A percentile compares a stretch with the other conserved stretches of the same genome.
Evolutionary conservation across 192 early-diverging fungal species (phyloP).

Genomic region (Coemansia sp.): DNA sequence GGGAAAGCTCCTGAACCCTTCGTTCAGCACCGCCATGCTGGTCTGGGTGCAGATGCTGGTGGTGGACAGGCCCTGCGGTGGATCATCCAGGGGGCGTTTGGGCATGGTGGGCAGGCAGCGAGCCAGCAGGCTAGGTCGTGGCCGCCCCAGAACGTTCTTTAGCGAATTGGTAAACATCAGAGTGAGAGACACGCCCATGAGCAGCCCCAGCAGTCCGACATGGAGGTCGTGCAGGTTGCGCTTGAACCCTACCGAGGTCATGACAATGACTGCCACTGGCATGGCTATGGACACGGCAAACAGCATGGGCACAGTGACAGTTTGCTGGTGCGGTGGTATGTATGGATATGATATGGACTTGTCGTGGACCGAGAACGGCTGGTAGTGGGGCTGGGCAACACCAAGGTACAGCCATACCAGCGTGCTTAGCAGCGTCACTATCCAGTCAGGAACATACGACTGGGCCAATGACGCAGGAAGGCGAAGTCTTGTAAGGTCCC

Average conservation of each 20-base stretch:
- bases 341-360: conserved; percentile 63
- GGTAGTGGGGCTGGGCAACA: conserved; percentile 60
- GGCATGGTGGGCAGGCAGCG: conserved; percentile 34
- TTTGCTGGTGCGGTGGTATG: conserved; percentile 38
- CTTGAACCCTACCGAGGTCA: conserved; percentile 19
- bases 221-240: conserved; percentile 51
- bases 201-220: conserved; percentile 48
- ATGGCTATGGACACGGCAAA: conserved; percentile 30
- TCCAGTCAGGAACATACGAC: conserved; percentile 54
- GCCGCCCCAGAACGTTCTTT: conserved; percentile 59
- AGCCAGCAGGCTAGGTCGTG: conserved; percentile 66
- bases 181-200: conserved; percentile 53
- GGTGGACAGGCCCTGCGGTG: conserved; percentile 61
- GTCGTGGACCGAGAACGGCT: conserved; percentile 69
- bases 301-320: conserved; percentile 42
- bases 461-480: conserved; percentile 12
- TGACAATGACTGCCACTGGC: conserved; percentile 20
- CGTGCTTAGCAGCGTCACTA: conserved; percentile 57
- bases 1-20: conserved; percentile 83
- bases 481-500: conserved; percentile 8
- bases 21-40: conserved; percentile 54
- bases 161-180: conserved; percentile 54
- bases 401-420: conserved; percentile 60
- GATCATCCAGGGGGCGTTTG: conserved; percentile 34
- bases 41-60: conserved; percentile 61